These are phyloP conservation scores for Glebionis coronaria DNA, from an alignment of 129 eudicot genomes.

Conservation along the genomic window DNA sequence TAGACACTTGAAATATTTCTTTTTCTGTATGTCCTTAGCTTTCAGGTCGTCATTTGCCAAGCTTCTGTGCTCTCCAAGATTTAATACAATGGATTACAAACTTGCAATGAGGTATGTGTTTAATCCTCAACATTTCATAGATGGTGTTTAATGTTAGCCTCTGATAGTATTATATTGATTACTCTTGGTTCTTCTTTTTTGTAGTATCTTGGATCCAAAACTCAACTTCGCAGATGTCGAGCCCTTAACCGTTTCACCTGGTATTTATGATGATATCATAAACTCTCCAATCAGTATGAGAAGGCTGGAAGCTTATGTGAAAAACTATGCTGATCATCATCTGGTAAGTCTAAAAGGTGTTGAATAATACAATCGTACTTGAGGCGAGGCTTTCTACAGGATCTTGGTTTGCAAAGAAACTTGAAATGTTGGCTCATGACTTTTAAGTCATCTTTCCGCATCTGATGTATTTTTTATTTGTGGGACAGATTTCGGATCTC, in stretches of 20 bases:
- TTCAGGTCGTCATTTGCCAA: conserved; percentile 60
- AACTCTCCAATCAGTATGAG: conserved; percentile 55
- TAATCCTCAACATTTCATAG: conserved; percentile 8
- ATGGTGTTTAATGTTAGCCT: conserved; percentile 5
- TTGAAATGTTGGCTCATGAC: not conserved
- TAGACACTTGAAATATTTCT: not conserved
- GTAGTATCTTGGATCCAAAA: conserved; percentile 87
- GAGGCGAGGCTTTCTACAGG: too few species aligned
- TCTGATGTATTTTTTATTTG: not conserved
- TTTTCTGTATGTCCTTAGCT: conserved; percentile 36
- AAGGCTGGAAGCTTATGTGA: conserved; percentile 63
- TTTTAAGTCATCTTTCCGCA: not conserved
- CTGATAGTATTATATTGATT: not conserved
- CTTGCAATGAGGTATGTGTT: conserved; percentile 87
- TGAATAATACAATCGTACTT: too few species aligned
- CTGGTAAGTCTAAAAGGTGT: conserved; percentile 34
- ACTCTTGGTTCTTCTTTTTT: conserved; percentile 4
- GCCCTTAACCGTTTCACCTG: conserved; percentile 42
- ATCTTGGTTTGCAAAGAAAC: not conserved
- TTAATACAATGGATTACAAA: conserved; percentile 79
- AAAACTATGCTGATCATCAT: conserved; percentile 57
- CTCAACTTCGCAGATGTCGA: conserved; percentile 62
- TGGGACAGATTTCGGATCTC: conserved; percentile 60
- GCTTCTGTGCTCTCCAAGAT: conserved; percentile 45
- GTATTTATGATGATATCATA: conserved; percentile 34